phyloP scores from a whole-genome alignment of 2,329 filamentous ascomycete genomes.

The Phaeosphaeriaceae sp. region DNA sequence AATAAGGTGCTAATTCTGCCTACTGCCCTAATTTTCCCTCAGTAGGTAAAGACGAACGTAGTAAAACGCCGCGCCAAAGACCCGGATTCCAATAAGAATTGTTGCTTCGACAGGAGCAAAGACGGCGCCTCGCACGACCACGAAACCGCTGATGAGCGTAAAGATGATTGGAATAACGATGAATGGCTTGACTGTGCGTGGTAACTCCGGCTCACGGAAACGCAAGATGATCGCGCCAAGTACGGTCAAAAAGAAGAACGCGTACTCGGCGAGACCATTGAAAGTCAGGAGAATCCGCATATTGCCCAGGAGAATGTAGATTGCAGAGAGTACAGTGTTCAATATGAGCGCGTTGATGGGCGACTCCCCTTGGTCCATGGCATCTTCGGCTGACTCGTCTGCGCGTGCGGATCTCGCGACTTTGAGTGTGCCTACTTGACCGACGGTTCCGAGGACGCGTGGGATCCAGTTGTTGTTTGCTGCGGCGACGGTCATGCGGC shows the following conservation, averaged over 20 bases:
- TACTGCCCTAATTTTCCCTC: constrained; percentile 1
- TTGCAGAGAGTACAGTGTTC: constrained; percentile 49
- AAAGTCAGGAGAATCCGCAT: constrained; percentile 67
- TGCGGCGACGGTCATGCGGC: constrained; percentile 68
- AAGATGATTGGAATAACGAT: constrained; percentile 62
- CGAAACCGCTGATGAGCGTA: constrained; percentile 59
- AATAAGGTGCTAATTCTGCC: not conserved
- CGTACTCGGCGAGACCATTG: constrained; percentile 54
- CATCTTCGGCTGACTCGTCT: constrained; percentile 22
- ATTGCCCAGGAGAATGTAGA: constrained; percentile 67
- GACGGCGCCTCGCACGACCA: constrained; percentile 43
- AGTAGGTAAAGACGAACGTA: constrained; percentile 17
- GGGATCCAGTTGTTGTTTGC: constrained; percentile 45
- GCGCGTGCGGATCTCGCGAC: constrained; percentile 16
- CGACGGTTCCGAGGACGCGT: constrained; percentile 32
- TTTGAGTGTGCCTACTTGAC: constrained; percentile 37
- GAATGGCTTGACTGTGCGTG: constrained; percentile 64
- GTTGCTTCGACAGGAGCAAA: constrained; percentile 43
- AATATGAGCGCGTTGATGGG: constrained; percentile 47
- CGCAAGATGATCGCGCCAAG: constrained; percentile 65
- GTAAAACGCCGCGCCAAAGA: constrained; percentile 28
- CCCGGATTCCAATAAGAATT: constrained; percentile 40
- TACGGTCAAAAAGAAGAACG: constrained; percentile 70
- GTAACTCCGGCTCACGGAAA: constrained; percentile 61
- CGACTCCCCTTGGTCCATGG: constrained; percentile 43